These are phyloP conservation scores for Zea mays DNA, from an alignment of 176 grass and related monocot genomes.

Conservation along the genomic window Zm-B73-REFERENCE-NAM-5.0 NC_050103.1:142733501-142734000, in stretches of 20 bases:
- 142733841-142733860: not conserved
- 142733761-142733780: not conserved
- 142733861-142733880: constrained; percentile 33
- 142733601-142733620: not conserved
- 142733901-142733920: constrained; percentile 43
- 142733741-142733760: not conserved
- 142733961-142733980: not conserved
- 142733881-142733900: constrained; percentile 35
- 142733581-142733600: not conserved
- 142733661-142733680: not conserved
- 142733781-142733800: constrained; percentile 32
- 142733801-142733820: constrained; percentile 11
- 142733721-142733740: not conserved
- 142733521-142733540: not conserved
- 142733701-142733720: not conserved
- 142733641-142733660: not conserved
- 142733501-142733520: not conserved
- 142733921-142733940: not conserved
- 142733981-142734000: not conserved
- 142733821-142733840: constrained; percentile 24
- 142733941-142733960: not conserved
- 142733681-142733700: constrained; percentile 5
- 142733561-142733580: not conserved
- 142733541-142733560: not conserved
- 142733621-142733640: not conserved